Evolutionary conservation across 331 rosid genomes (phyloP), one percentile per base, ranked within the genome.

Genomic region (Phaseolus coccineus): DNA sequence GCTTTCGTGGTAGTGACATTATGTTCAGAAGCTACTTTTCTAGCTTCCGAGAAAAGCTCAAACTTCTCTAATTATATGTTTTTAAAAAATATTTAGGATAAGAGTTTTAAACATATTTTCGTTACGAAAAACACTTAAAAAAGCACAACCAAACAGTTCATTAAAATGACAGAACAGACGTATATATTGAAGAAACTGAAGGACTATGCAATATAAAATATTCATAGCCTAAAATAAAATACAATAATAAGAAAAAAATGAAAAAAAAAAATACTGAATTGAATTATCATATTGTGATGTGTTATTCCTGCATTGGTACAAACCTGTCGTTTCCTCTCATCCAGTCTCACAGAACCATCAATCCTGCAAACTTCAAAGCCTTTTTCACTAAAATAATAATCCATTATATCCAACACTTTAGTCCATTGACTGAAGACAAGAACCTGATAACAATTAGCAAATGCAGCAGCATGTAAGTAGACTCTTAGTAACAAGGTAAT

Each of bases 381-480:
- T 73, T 89, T 93, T 81, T 91, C 97, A 70, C 91, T 70, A 74
- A 93, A 96, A 84, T 96, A 96, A 86, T 96, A 96, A 15, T 96
- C 97, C 90, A 96, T 89, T 74, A 96, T 80, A 72, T 96, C 96
- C 83, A 96, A 78, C 80, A 96, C 83, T 85, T 81, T 93, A 69
- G 94, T 87, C 98, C 96, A 91, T 85, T 96, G 99, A 59, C 93
- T 88, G 80, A 96, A 96, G 83, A 96, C 89, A 73, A 96, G 87
- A 71, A 96, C 96, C 99, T 96, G 92, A 72, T 11, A 57, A 79
- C 37, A 76, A 82, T 69, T 33, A 48, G 77, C 59, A 86, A 76
- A 82, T 27, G 51, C 66, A 90, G 57, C 8, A 16, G 22, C 47
- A 37, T 57, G n/a, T 72, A 75, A 87, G 73, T 73, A 58, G 39